phyloP scores from a whole-genome alignment of 192 early-diverging fungal species.

The Rhizophlyctis rosea region DNA sequence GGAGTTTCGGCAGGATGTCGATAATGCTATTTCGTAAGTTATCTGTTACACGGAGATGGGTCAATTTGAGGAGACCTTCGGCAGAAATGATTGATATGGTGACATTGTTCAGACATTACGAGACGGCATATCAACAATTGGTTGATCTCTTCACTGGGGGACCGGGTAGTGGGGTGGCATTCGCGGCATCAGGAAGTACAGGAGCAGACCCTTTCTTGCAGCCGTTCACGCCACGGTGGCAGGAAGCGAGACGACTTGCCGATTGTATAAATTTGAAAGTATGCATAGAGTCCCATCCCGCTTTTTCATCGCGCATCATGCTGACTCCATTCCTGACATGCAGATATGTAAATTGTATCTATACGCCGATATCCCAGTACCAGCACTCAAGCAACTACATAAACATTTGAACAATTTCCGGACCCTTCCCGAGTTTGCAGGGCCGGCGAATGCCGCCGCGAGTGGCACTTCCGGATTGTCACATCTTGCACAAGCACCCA shows the following conservation, averaged over 20 bases:
- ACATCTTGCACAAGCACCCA: conserved; percentile 33
- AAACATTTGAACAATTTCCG: conserved; percentile 64
- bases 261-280: conserved; percentile 79
- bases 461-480: conserved; percentile 20
- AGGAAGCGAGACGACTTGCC: conserved; percentile 65
- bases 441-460: not conserved
- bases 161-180: conserved; percentile 43
- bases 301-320: not conserved
- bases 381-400: conserved; percentile 68
- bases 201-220: conserved; percentile 35
- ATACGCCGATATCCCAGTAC: conserved; percentile 61
- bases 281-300: not conserved
- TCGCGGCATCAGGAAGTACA: conserved; percentile 28
- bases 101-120: conserved; percentile 52
- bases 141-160: conserved; percentile 57
- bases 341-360: conserved; percentile 78
- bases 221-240: conserved; percentile 62
- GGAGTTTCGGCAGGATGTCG: conserved; percentile 55
- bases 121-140: conserved; percentile 63
- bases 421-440: conserved; percentile 55
- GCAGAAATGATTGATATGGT: not conserved
- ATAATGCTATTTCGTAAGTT: conserved; percentile 40
- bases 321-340: not conserved
- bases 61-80: not conserved
- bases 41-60: not conserved